Percentiles rank a stretch among this genome's conserved stretches.
Conservation (phyloP, 805 yeast species). For the Candida ponderosae region DNA sequence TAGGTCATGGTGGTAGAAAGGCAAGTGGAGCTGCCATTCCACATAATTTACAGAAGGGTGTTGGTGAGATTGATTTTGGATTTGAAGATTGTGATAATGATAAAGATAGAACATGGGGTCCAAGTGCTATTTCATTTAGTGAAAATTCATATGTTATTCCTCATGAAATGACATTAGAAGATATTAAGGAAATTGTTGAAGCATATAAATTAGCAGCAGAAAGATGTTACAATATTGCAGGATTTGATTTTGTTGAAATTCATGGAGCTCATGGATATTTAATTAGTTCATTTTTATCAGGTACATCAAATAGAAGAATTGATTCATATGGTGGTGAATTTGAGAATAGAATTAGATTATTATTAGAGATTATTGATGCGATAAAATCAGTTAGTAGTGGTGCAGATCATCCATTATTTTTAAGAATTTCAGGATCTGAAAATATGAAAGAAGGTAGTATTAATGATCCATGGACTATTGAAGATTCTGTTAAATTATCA, state of each 20-base stretch:
- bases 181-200: constrained; percentile 32
- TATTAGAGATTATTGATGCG: constrained; percentile 41
- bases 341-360: constrained; percentile 47
- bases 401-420: constrained; percentile 36
- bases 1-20: constrained; percentile 51
- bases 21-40: constrained; percentile 26
- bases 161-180: constrained; percentile 33
- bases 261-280: constrained; percentile 62
- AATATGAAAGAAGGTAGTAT: constrained; percentile 12
- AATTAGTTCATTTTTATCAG: constrained; percentile 38
- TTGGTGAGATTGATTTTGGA: constrained; percentile 29
- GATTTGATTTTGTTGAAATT: constrained; percentile 54
- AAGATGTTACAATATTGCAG: constrained; percentile 40
- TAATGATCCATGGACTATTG: constrained; percentile 32
- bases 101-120: constrained; percentile 35
- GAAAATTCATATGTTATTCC: constrained; percentile 22
- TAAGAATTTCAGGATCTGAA: constrained; percentile 41
- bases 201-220: constrained; percentile 39
- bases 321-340: constrained; percentile 60
- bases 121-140: constrained; percentile 30
- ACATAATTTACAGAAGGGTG: constrained; percentile 23
- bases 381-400: constrained; percentile 29
- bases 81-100: constrained; percentile 19
- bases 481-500: constrained; percentile 35
- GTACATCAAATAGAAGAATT: constrained; percentile 40